Conservation (phyloP, 768 basidiomycete genomes). For the Kwoniella pini region DNA sequence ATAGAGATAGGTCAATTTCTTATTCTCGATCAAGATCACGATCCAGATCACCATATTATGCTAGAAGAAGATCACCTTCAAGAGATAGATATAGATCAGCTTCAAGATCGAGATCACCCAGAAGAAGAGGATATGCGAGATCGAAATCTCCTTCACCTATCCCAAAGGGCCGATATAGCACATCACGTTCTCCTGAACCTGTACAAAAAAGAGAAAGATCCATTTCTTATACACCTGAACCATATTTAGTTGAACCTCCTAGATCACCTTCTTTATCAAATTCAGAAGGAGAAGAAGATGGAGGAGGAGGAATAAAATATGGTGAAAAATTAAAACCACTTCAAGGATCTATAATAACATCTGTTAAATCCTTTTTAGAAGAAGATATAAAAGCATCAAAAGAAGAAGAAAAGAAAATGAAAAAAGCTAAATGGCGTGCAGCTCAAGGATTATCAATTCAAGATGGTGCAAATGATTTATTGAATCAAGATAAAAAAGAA, state of each 20-base stretch:
- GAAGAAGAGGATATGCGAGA: background rate
- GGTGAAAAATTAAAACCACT: conserved; percentile 67
- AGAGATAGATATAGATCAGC: background rate
- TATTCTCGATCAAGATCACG: conserved; percentile 21
- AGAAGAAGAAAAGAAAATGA: conserved; percentile 68
- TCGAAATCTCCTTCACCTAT: conserved; percentile 3
- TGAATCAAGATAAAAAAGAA: conserved; percentile 1
- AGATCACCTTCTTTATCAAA: conserved; percentile 26
- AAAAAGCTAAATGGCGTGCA: conserved; percentile 62
- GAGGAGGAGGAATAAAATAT: conserved; percentile 13
- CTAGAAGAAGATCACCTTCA: conserved; percentile 5
- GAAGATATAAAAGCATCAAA: conserved; percentile 70
- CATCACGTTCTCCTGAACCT: conserved; percentile 6
- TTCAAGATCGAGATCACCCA: conserved; percentile 7
- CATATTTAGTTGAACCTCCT: conserved; percentile 19
- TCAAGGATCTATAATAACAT: conserved; percentile 75
- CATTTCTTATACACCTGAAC: conserved; percentile 27
- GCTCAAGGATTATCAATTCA: conserved; percentile 50
- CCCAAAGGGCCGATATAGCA: background rate
- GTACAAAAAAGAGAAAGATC: conserved; percentile 1
- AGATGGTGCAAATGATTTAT: conserved; percentile 36
- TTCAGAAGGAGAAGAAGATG: conserved; percentile 29
- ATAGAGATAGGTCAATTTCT: conserved; percentile 13
- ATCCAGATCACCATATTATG: conserved; percentile 10
- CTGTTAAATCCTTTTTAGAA: conserved; percentile 77